Evolutionary conservation across 305 asterid species (phyloP), one percentile per base, ranked within the genome.

Genomic region (Caryopteris hybrid): DNA sequence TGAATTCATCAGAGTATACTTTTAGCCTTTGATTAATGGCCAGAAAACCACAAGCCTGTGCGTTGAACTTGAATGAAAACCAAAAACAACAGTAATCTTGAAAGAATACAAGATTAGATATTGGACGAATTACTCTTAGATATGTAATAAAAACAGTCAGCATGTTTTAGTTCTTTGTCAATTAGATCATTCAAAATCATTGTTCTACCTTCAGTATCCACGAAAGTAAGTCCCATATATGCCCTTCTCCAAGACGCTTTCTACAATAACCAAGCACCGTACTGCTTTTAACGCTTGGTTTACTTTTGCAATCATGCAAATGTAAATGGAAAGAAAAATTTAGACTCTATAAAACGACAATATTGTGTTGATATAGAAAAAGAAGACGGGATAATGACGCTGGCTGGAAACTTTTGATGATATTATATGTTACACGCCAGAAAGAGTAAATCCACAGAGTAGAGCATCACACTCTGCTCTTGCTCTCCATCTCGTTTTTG

Each of bases 1-100:
- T 92, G 90, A 72, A 64, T 70, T 13, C 1, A 53, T 25, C 21
- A 52, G 38, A 25, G 12, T 22, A 23, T 25, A 16, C n/a, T 3
- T 12, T 25, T 53, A 13, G 9, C 12, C 4, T 25, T 53, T 23
- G 36, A 7, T 11, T 52, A 23, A 34, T 38, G 13, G 47, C 6
- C 8, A 63, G 23, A 8, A 57, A 48, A 61, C 29, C 31, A 39
- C 20, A 43, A 17, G 36, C 52, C 2, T 13, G 9, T 14, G 46
- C 3, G 4, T 41, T 42, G 25, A 50, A 65, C 34, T 46, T 29
- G 23, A 16, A 38, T 0, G 39, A 67, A 36, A 51, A 57, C 57
- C 61, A n/a, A 21, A 46, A 48, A 18, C 13, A 4, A 38, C 33
- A 48, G 6, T 16, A 38, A 38, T 27, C 46, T 33, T 23, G 47